Conservation (phyloP, 495 filamentous ascomycete species). For the Acidomyces sp. region DNA sequence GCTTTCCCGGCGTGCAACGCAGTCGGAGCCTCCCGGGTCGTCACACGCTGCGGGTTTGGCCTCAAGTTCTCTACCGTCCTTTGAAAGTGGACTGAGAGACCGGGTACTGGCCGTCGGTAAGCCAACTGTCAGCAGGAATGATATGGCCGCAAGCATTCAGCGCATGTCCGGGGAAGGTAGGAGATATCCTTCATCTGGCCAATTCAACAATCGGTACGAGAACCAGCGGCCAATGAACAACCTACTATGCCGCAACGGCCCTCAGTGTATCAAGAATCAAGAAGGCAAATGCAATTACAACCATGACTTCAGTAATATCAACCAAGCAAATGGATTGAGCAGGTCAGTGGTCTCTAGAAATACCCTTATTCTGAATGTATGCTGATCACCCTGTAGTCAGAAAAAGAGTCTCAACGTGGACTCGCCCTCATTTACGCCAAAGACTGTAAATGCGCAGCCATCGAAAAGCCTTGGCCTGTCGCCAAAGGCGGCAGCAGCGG, state of each 20-base stretch:
- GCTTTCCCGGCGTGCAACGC: too few relatives aligned
- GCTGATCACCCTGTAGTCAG: conserved; percentile 28
- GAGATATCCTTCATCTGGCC: conserved; percentile 7
- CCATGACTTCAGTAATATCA: conserved; percentile 19
- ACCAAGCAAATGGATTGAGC: conserved; percentile 7
- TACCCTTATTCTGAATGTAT: background rate
- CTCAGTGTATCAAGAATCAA: conserved; percentile 18
- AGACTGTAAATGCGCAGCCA: conserved; percentile 36
- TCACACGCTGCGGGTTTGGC: too few relatives aligned
- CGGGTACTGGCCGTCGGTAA: conserved; percentile 23
- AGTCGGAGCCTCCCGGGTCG: too few relatives aligned
- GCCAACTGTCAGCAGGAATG: conserved; percentile 33
- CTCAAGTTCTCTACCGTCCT: too few relatives aligned
- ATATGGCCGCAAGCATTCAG: conserved; percentile 17
- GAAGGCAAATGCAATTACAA: conserved; percentile 20
- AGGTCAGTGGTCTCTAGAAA: conserved; percentile 8
- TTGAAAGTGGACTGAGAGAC: too few relatives aligned
- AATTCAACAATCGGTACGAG: conserved; percentile 10
- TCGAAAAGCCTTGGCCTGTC: conserved; percentile 58
- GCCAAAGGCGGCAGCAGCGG: conserved; percentile 77
- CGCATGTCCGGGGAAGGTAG: conserved; percentile 17
- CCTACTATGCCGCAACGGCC: conserved; percentile 17
- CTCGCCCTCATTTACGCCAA: conserved; percentile 69
- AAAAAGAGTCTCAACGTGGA: conserved; percentile 90
- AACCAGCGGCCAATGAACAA: conserved; percentile 15